phyloP scores from a whole-genome alignment of 2,329 filamentous ascomycete species.

The Thielaviopsis punctulata region DNA sequence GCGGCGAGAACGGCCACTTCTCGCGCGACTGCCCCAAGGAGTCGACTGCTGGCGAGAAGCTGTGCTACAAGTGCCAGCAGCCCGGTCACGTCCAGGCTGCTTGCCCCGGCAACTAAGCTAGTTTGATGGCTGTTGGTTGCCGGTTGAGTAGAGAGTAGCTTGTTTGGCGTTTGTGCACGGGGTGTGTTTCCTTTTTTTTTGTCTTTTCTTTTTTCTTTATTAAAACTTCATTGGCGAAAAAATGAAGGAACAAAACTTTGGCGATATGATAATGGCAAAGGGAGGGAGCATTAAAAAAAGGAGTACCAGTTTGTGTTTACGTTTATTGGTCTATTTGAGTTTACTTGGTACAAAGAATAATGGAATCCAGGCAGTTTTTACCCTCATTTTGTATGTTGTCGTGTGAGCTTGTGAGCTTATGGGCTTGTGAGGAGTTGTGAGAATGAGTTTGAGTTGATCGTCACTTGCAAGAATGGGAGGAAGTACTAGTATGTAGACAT shows the following conservation, averaged over 20 bases:
- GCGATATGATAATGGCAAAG: not conserved
- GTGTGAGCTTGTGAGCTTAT: not conserved
- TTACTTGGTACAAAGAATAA: not conserved
- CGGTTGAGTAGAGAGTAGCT: not conserved
- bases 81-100: constrained; percentile 80
- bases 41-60: constrained; percentile 67
- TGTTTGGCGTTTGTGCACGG: not conserved
- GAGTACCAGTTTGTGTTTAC: not conserved
- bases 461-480: too few relatives aligned
- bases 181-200: not conserved
- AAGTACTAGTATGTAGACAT: too few relatives aligned
- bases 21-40: constrained; percentile 93
- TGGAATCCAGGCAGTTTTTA: too few relatives aligned
- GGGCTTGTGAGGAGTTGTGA: too few relatives aligned
- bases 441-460: too few relatives aligned
- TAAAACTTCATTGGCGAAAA: constrained; percentile 1
- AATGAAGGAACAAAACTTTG: too few relatives aligned
- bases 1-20: constrained; percentile 82
- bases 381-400: not conserved
- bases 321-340: not conserved
- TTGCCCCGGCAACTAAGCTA: constrained; percentile 63
- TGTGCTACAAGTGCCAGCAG: constrained; percentile 92
- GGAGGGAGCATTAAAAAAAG: not conserved
- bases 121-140: too few relatives aligned
- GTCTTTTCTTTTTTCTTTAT: not conserved